Conservation (phyloP, 139 green algal species). For the Picochlorum sp. region DNA sequence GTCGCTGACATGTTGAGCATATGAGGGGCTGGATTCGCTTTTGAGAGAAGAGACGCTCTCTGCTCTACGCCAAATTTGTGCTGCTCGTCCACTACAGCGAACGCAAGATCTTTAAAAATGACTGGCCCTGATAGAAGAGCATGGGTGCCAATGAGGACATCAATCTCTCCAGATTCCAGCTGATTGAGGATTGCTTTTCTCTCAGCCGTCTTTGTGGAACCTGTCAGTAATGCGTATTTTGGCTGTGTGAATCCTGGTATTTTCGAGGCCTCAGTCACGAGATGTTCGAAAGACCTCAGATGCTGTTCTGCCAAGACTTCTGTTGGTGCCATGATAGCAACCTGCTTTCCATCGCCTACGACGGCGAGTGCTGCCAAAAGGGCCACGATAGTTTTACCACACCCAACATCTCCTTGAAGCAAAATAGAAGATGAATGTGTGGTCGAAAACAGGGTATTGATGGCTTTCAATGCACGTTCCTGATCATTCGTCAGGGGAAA, state of each 20-base stretch:
- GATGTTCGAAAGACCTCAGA: constrained; percentile 28
- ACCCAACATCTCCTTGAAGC: constrained; percentile 92
- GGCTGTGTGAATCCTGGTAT: not conserved
- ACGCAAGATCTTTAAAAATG: constrained; percentile 62
- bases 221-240: constrained; percentile 31
- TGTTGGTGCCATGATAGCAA: constrained; percentile 82
- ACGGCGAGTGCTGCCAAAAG: constrained; percentile 68
- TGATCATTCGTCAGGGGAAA: constrained; percentile 51
- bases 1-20: constrained; percentile 91
- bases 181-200: constrained; percentile 8
- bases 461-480: constrained; percentile 22
- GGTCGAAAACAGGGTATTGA: constrained; percentile 30
- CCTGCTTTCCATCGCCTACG: constrained; percentile 61
- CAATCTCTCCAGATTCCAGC: constrained; percentile 33
- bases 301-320: constrained; percentile 79
- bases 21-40: constrained; percentile 58
- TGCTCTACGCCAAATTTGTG: constrained; percentile 91
- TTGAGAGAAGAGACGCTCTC: constrained; percentile 50
- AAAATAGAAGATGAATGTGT: constrained; percentile 68
- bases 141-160: constrained; percentile 81
- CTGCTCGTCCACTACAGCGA: constrained; percentile 92
- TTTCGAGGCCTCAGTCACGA: constrained; percentile 25
- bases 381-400: constrained; percentile 89
- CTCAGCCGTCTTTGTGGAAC: constrained; percentile 23
- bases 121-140: constrained; percentile 51